Conservation (phyloP, 2,329 filamentous ascomycete genomes). For the Monosporascus sp. region DNA sequence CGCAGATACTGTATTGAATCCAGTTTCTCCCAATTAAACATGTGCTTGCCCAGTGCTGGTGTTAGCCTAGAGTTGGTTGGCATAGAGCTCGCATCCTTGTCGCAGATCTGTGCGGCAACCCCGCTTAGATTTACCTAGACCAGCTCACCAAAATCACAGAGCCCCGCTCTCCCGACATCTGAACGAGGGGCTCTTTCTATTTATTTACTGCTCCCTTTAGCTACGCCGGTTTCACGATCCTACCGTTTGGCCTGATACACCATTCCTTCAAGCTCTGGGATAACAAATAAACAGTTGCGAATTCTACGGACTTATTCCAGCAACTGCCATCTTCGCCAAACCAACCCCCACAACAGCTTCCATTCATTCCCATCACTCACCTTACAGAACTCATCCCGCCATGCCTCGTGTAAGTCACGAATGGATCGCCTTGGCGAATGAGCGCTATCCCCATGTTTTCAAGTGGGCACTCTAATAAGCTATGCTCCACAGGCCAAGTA, state of each 20-base stretch:
- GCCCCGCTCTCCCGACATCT: background rate
- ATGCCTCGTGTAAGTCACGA: conserved; percentile 27
- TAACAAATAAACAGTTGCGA: background rate
- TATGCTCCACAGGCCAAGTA: conserved; percentile 46
- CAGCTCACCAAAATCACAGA: background rate
- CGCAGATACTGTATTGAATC: background rate
- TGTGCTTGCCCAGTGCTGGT: background rate
- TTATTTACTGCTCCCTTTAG: background rate
- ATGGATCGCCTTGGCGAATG: background rate
- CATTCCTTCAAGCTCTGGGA: background rate
- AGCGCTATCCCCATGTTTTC: background rate
- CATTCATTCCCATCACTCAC: background rate
- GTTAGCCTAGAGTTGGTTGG: background rate
- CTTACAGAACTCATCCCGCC: conserved; percentile 8
- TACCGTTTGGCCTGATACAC: background rate
- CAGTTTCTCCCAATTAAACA: background rate
- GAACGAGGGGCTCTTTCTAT: background rate
- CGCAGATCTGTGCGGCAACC: background rate
- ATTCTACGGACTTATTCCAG: background rate
- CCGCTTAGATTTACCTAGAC: background rate
- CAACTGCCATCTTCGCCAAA: background rate
- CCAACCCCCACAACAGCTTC: background rate
- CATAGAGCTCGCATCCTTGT: background rate
- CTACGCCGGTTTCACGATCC: background rate
- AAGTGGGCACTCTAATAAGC: conserved; percentile 7